Percentiles rank a stretch among this genome's conserved stretches.
phyloP scores from a whole-genome alignment of 306 rosid genomes.

The Castanospermum australe region DNA sequence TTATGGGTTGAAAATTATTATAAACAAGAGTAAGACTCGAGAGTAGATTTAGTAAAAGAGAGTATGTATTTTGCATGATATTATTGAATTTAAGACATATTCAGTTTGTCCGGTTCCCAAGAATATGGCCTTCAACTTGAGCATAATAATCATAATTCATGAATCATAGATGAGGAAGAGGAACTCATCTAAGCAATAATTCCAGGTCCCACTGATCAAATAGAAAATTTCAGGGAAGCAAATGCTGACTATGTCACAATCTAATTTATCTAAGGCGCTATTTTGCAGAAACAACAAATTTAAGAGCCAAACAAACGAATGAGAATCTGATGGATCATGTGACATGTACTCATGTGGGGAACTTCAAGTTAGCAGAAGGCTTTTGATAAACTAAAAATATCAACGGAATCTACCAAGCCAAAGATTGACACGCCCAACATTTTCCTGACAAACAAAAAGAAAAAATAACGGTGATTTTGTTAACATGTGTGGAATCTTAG shows the following conservation, averaged over 20 bases:
- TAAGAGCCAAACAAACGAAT: slow-evolving; percentile 16
- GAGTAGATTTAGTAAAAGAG: too few relatives aligned
- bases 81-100: too few relatives aligned
- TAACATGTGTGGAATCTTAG: slow-evolving; percentile 22
- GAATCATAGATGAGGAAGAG: neutral
- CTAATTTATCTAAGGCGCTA: too few relatives aligned
- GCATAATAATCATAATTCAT: neutral
- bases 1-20: too few relatives aligned
- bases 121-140: slow-evolving; percentile 22
- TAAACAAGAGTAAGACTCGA: too few relatives aligned
- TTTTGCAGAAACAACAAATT: neutral
- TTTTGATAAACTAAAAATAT: neutral
- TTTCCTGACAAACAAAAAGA: slow-evolving; percentile 17
- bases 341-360: slow-evolving; percentile 13
- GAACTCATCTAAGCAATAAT: slow-evolving; percentile 4
- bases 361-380: neutral
- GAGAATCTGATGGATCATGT: slow-evolving; percentile 23
- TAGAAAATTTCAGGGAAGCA: neutral
- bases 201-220: slow-evolving; percentile 4
- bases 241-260: neutral
- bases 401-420: slow-evolving; percentile 26
- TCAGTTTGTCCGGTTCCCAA: neutral
- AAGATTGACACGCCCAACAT: slow-evolving; percentile 33
- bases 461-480: slow-evolving; percentile 20
- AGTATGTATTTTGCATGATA: too few relatives aligned